Evolutionary conservation across 2,329 filamentous ascomycete species (phyloP).

Genomic region (Metarhizium album): DNA sequence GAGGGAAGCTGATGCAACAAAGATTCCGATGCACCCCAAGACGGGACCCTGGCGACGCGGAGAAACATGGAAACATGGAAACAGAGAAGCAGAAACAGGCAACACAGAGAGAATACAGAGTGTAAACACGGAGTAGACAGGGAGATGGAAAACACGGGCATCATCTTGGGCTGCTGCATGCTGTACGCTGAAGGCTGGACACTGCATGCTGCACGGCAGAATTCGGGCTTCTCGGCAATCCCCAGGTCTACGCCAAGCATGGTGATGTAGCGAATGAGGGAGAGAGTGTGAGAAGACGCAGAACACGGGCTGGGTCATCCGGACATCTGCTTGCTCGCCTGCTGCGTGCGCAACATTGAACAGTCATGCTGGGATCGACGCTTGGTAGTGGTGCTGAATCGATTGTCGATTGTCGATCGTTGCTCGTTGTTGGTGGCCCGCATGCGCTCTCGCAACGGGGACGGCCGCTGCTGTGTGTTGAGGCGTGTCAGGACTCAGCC

Average conservation of each 20-base stretch:
- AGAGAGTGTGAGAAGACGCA: neutral
- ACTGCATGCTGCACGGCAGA: neutral
- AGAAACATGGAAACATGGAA: neutral
- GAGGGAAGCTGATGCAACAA: neutral
- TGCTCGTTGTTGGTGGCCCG: neutral
- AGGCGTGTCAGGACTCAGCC: neutral
- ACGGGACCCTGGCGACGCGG: neutral
- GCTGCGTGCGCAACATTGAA: neutral
- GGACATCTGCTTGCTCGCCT: neutral
- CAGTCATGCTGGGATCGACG: neutral
- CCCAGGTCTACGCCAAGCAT: neutral
- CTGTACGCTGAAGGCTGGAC: neutral
- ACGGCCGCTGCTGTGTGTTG: neutral
- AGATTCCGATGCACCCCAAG: neutral
- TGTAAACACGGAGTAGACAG: neutral
- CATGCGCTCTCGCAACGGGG: neutral
- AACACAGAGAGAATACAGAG: too few species aligned
- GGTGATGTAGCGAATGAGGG: too few species aligned
- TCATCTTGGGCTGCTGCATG: neutral
- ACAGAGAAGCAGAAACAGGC: too few species aligned
- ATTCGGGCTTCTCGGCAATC: slow-evolving; percentile 1
- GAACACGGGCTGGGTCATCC: neutral
- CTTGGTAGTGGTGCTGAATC: neutral
- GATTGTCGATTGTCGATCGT: neutral
- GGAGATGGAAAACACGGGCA: neutral